Evolutionary conservation across 345 rosid genomes (phyloP).

Genomic region (Punica granatum): DNA sequence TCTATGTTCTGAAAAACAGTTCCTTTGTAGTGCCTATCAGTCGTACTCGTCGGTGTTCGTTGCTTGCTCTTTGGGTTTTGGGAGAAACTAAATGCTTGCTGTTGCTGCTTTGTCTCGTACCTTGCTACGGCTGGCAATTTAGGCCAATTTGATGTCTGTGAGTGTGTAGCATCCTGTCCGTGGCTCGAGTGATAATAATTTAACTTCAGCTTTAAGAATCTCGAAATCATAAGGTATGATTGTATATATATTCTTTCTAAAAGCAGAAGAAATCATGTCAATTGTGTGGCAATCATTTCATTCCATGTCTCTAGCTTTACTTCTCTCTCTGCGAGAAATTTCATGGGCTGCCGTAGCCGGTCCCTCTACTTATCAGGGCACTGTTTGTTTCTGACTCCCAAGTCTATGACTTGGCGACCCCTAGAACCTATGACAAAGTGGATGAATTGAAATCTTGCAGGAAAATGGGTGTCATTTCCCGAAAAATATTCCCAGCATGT

Average conservation of each 20-base stretch:
- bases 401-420: not conserved
- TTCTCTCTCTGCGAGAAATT: not conserved
- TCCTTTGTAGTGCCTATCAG: not conserved
- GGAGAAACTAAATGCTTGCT: not conserved
- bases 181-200: not conserved
- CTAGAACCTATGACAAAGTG: not conserved
- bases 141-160: not conserved
- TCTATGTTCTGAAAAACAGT: not conserved
- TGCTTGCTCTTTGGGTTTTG: not conserved
- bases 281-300: not conserved
- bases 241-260: not conserved
- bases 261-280: not conserved
- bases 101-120: not conserved
- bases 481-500: constrained; percentile 91
- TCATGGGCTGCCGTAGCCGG: not conserved
- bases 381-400: not conserved
- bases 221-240: not conserved
- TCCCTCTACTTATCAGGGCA: not conserved
- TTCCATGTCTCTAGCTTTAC: not conserved
- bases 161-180: not conserved
- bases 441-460: constrained; percentile 23
- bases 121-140: not conserved
- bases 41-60: not conserved
- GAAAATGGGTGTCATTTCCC: constrained; percentile 81
- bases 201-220: not conserved